Conservation (phyloP, 169 alveolate species). For the Plasmodium inui region DNA sequence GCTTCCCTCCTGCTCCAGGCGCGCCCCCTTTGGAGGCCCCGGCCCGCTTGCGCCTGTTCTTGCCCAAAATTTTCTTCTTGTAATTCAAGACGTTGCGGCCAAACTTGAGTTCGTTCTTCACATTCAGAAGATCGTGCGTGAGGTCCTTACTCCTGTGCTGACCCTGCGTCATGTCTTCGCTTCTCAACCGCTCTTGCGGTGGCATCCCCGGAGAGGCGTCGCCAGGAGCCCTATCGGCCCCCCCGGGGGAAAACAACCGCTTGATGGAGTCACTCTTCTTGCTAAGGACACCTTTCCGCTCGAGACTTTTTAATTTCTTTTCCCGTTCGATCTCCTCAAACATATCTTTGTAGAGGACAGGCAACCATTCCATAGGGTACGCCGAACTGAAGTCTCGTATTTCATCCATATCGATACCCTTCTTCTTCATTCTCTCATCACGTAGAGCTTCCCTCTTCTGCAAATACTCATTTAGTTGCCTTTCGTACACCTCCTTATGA, state of each 20-base stretch:
- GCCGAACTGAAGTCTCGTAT: conserved; percentile 84
- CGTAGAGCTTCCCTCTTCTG: conserved; percentile 71
- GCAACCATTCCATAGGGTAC: conserved; percentile 85
- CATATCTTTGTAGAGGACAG: conserved; percentile 81
- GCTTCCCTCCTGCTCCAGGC: neutral
- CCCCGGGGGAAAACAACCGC: conserved; percentile 11
- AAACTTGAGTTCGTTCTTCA: conserved; percentile 26
- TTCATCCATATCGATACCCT: conserved; percentile 81
- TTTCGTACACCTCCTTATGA: conserved; percentile 84
- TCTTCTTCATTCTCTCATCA: conserved; percentile 78
- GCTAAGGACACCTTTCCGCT: neutral
- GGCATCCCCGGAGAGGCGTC: neutral
- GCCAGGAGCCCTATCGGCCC: neutral
- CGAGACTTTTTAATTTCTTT: conserved; percentile 9
- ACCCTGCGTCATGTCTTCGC: neutral
- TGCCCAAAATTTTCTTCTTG: conserved; percentile 27
- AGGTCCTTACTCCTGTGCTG: neutral
- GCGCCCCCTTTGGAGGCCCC: neutral
- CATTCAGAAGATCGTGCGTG: conserved; percentile 4
- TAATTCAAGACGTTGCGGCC: conserved; percentile 50
- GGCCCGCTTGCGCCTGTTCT: conserved; percentile 20
- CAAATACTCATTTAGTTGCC: conserved; percentile 76
- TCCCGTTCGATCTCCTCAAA: conserved; percentile 73
- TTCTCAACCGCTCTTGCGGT: neutral
- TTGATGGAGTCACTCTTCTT: conserved; percentile 36